phyloP scores from a whole-genome alignment of 345 rosid genomes.

The Arabidopsis thaliana region DNA sequence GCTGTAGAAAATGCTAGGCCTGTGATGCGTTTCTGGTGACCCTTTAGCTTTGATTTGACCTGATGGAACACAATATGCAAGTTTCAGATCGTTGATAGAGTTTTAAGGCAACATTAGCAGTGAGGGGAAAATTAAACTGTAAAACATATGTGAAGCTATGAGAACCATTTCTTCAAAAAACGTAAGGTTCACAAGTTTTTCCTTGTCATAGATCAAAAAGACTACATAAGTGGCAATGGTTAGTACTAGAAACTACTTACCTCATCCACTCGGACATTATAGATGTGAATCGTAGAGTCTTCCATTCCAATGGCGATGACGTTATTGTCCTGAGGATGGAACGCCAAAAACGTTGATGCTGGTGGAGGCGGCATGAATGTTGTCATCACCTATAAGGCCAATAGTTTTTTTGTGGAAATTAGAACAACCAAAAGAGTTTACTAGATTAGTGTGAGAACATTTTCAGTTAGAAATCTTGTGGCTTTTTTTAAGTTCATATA shows the following conservation, averaged over 20 bases:
- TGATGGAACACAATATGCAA: constrained; percentile 41
- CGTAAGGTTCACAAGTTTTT: constrained; percentile 6
- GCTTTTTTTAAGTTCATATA: neutral
- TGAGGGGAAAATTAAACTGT: neutral
- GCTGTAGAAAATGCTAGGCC: constrained; percentile 83
- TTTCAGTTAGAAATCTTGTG: neutral
- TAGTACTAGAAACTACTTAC: constrained; percentile 46
- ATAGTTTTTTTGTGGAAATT: constrained; percentile 1
- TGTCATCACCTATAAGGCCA: constrained; percentile 74
- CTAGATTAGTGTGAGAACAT: constrained; percentile 4
- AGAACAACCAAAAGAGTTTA: constrained; percentile 7
- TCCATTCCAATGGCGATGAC: constrained; percentile 92
- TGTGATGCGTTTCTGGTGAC: constrained; percentile 84
- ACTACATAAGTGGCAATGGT: constrained; percentile 7
- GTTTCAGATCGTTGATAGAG: constrained; percentile 17
- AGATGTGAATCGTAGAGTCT: constrained; percentile 82
- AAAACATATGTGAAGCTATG: constrained; percentile 25
- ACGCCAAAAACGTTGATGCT: constrained; percentile 83
- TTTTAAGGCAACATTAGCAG: neutral
- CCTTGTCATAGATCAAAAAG: constrained; percentile 10
- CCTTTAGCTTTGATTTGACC: constrained; percentile 85
- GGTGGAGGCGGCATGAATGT: constrained; percentile 90
- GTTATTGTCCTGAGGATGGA: constrained; percentile 88
- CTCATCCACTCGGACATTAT: constrained; percentile 85
- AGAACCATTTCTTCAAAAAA: neutral